These are phyloP conservation scores for Boletus rex-veris DNA, from an alignment of 768 basidiomycete species.

Conservation along the genomic window DNA sequence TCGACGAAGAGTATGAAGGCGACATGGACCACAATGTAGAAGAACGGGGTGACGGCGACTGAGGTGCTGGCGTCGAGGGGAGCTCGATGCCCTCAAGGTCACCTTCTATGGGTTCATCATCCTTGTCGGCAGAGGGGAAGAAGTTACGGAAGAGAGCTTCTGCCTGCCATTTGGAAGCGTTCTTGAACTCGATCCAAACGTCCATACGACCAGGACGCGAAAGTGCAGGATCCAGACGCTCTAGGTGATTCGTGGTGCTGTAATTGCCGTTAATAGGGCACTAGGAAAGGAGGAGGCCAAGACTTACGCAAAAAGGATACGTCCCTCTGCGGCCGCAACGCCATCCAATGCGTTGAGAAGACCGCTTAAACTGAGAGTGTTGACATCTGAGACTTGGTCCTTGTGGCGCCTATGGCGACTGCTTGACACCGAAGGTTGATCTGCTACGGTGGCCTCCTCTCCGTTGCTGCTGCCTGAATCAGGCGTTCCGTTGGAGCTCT, in stretches of 20 bases:
- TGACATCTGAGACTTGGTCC: constrained; percentile 69
- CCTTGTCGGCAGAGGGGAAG: constrained; percentile 73
- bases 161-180: constrained; percentile 81
- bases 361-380: constrained; percentile 78
- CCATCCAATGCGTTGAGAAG: constrained; percentile 83
- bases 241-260: constrained; percentile 89
- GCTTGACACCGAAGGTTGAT: constrained; percentile 28
- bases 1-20: constrained; percentile 42
- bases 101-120: constrained; percentile 35
- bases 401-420: constrained; percentile 45
- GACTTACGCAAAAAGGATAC: constrained; percentile 84
- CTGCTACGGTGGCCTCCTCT: constrained; percentile 30
- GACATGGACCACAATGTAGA: constrained; percentile 46
- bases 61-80: constrained; percentile 36
- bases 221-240: constrained; percentile 84
- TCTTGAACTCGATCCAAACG: constrained; percentile 89
- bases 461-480: constrained; percentile 34
- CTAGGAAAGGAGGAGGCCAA: neutral
- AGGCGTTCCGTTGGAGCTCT: constrained; percentile 45
- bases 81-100: constrained; percentile 49
- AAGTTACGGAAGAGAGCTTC: constrained; percentile 87
- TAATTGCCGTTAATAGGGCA: neutral
- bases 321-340: constrained; percentile 82
- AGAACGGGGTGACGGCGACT: constrained; percentile 43
- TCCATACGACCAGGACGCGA: constrained; percentile 93